Base-by-base conservation (phyloP, 163 green algal genomes). In the Prototheca cutis region DNA sequence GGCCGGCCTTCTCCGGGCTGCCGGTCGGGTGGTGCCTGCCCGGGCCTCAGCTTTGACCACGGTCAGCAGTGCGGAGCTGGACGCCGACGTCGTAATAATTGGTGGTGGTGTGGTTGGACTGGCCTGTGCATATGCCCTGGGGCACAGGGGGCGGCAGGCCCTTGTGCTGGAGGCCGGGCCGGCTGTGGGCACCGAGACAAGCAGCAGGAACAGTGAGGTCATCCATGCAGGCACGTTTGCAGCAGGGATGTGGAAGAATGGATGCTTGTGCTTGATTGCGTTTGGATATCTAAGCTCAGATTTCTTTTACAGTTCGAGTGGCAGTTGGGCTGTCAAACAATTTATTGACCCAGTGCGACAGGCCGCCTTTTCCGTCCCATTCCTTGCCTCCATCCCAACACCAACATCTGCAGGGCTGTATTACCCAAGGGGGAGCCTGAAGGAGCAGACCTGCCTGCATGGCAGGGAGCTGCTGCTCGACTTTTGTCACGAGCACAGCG, bases 141-240 rank as follows among this genome's bases (percentile, higher is more conserved):
- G 73, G 1, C 18, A 59, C 28, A 18, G 30, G 1, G 79, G 74
- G 4, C 8, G 62, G 6, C 56, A 79, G 28, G 81, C 88, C 15
- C 4, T 91, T 25, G 24, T 93, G 2, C 36, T 91, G 0, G 85
- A 93, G 59, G 27, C 62, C 10, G 71, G 33, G 2, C 27, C 33
- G 17, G 52, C n/a, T 4, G 57, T 79, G 19, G 85, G 82, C 28
- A 78, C 48, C 3, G 70, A 75, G 28, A 90, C 77, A 4, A 80
- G 61, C 65, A 73, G 58, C 5, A 54, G 80, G 15, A 85, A 79
- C 70, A 79, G 59, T 40, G 83, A 89, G 31, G 80, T 94, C 25
- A 87, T 91, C n/a, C 85, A 94, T 68, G 79, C 82, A 47, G 71
- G 59, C n/a, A n/a, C n/a, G n/a, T n/a, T n/a, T n/a, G n/a, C n/a